Conservation (phyloP, 2,329 filamentous ascomycete genomes). For the Alternaria infectoria region DNA sequence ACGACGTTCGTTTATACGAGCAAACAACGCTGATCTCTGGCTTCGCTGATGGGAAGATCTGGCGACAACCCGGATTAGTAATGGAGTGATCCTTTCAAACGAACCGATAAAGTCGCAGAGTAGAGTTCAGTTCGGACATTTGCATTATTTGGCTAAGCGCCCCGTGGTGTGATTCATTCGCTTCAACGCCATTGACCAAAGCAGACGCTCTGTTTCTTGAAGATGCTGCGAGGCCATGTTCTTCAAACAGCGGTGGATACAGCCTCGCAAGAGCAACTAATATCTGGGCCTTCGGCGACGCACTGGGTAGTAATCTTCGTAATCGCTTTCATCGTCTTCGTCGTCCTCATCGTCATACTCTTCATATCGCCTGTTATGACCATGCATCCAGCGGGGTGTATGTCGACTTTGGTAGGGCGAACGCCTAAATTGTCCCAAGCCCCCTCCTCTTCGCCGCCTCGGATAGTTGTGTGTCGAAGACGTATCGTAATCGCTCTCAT, state of each 20-base stretch:
- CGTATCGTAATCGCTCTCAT: constrained; percentile 17
- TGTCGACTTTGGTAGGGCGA: not conserved
- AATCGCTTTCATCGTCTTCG: constrained; percentile 6
- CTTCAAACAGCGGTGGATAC: not conserved
- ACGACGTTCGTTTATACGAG: not conserved
- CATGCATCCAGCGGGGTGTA: constrained; percentile 5
- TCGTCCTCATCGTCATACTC: constrained; percentile 17
- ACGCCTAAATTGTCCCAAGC: not conserved
- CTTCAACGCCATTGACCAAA: not conserved
- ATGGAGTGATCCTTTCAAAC: not conserved
- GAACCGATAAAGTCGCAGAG: not conserved
- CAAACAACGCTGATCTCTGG: not conserved
- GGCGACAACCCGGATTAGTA: not conserved
- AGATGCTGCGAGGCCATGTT: not conserved
- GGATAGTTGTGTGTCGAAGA: not conserved
- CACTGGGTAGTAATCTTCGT: not conserved
- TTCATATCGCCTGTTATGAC: constrained; percentile 12
- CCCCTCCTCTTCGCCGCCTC: not conserved
- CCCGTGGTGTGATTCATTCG: not conserved
- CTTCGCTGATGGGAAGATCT: not conserved
- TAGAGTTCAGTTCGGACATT: not conserved
- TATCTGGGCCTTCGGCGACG: not conserved
- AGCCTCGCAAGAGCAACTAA: not conserved
- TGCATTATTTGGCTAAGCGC: not conserved
- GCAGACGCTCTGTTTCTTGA: not conserved